Conservation (phyloP, 1,284 basidiomycete species). For the Marasmius tenuissimus region DNA sequence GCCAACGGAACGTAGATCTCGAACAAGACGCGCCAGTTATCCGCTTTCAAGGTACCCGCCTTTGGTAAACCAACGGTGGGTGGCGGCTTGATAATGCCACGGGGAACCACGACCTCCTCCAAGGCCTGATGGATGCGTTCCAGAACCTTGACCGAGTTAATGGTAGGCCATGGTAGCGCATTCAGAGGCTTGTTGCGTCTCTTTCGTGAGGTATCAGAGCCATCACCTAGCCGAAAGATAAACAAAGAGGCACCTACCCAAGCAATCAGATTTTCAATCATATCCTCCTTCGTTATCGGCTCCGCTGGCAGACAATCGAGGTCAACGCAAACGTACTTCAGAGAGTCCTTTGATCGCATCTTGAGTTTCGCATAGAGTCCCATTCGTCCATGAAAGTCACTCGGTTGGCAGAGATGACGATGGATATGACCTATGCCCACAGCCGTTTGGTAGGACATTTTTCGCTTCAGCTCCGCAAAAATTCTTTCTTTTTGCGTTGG, state of each 20-base stretch:
- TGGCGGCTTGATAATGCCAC: slow-evolving; percentile 5
- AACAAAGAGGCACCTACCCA: slow-evolving; percentile 3
- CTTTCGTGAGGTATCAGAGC: neutral
- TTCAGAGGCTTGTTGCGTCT: neutral
- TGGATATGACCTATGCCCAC: slow-evolving; percentile 2
- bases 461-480: neutral
- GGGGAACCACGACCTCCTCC: neutral
- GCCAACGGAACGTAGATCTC: slow-evolving; percentile 4
- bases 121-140: slow-evolving; percentile 2
- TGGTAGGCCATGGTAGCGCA: neutral
- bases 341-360: neutral
- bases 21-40: slow-evolving; percentile 7
- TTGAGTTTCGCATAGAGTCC: neutral
- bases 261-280: slow-evolving; percentile 1
- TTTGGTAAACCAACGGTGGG: neutral
- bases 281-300: neutral
- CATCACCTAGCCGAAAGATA: neutral
- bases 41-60: slow-evolving; percentile 11
- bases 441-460: slow-evolving; percentile 3
- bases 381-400: neutral
- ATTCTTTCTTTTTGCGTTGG: neutral
- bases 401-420: slow-evolving; percentile 1
- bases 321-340: slow-evolving; percentile 7
- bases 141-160: neutral
- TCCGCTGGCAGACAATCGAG: neutral